Conservation (phyloP, 2,329 filamentous ascomycete genomes). For the Arthrobotrys sinensis region DNA sequence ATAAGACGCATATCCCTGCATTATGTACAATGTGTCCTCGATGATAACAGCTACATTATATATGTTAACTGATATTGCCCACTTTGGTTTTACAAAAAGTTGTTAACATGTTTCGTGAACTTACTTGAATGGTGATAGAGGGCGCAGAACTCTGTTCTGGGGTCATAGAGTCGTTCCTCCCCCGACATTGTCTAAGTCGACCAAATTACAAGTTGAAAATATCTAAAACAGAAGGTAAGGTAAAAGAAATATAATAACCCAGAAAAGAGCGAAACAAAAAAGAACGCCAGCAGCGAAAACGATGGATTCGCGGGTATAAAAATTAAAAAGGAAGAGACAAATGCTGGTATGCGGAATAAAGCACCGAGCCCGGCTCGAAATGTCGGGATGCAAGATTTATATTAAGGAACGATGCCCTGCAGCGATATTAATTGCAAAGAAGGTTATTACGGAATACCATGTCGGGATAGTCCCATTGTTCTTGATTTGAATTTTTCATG, state of each 20-base stretch:
- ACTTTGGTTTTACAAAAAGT: neutral
- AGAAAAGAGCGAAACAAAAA: neutral
- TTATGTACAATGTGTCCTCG: neutral
- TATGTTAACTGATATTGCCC: neutral
- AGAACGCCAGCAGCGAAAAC: conserved; percentile 4
- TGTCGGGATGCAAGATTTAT: neutral
- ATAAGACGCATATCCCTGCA: conserved; percentile 11
- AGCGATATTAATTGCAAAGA: neutral
- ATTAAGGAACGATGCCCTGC: neutral
- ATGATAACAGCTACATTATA: conserved; percentile 9
- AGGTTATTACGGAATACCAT: neutral
- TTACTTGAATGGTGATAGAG: conserved; percentile 12
- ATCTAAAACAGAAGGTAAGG: neutral
- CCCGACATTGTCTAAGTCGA: neutral
- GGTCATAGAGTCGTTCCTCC: neutral
- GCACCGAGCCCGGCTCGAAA: neutral
- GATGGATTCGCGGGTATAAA: neutral
- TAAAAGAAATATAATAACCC: neutral
- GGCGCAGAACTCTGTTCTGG: conserved; percentile 1
- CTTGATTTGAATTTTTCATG: conserved; percentile 15
- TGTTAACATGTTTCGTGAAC: neutral
- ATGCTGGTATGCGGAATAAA: neutral
- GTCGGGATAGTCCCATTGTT: conserved; percentile 3
- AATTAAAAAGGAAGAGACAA: neutral
- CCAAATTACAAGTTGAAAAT: neutral